Evolutionary conservation across 805 yeast genomes (phyloP), one percentile per base, ranked within the genome.

Genomic region (Lachancea lanzarotensis): DNA sequence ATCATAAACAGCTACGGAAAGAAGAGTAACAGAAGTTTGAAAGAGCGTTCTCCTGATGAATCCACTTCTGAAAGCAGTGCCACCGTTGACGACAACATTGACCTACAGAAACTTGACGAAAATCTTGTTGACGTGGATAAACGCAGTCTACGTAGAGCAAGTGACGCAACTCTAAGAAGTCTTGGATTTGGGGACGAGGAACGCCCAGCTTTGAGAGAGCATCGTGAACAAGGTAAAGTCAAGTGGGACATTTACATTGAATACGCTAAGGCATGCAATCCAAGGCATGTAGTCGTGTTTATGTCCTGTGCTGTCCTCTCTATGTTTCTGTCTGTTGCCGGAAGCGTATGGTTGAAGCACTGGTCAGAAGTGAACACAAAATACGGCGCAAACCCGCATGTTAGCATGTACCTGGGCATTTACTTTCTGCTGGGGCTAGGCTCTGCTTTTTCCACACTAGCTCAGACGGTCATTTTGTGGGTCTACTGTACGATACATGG

Each of bases 311-410:
- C 84, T 49, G 57, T 83, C n/a, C 38, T 74, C 4, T 73, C 86
- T 0, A 83, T 78, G 75, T 60, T 73, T 10, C 57, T 81, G 40
- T 74, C 81, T 46, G 91, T 87, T 41, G 68, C 69, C 37, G 81
- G 89, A 31, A 89, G 82, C 60, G 77, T 91, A 43, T 93, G 99
- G 99, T 76, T 93, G 57, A 93, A 93, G 64, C 87, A 87, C 64
- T 93, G 98, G 98, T 86, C 98, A 11, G 99, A 93, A 62, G 78
- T 84, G 18, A 93, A 91, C 60, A 74, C 90, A 3, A 67, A 63
- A 36, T 60, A 67, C 32, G 91, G 89, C 20, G 67, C 67, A 45
- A 91, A 91, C 61, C 95, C 95, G 2, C 62, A 79, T 47, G 78
- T 84, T n/a, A 69, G 69, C 43, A 77, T 66, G 56, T 93, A 89